Evolutionary conservation across 2,329 filamentous ascomycete genomes (phyloP).

Genomic region (Endothia cerciana): DNA sequence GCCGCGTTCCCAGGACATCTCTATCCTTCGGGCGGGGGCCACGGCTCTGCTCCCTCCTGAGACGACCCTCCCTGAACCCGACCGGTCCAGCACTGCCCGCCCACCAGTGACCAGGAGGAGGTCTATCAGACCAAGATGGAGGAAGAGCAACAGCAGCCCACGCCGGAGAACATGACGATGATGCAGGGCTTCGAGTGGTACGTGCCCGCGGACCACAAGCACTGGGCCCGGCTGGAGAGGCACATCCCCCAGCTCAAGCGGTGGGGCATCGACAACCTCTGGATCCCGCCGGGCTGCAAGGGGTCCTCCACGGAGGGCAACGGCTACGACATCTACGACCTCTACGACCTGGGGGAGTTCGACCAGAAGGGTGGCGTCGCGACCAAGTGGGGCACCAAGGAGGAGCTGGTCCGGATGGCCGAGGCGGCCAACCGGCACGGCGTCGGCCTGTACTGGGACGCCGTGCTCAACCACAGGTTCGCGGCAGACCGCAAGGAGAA

Average conservation of each 20-base stretch:
- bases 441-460: slow-evolving; percentile 71
- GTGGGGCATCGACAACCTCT: slow-evolving; percentile 67
- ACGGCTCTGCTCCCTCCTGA: neutral
- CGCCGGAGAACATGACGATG: slow-evolving; percentile 58
- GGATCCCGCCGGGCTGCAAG: slow-evolving; percentile 76
- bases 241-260: slow-evolving; percentile 61
- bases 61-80: neutral
- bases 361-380: slow-evolving; percentile 67
- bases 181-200: slow-evolving; percentile 79
- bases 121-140: slow-evolving; percentile 30
- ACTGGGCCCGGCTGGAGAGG: slow-evolving; percentile 64
- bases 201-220: slow-evolving; percentile 63
- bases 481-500: slow-evolving; percentile 69
- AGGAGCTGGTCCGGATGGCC: slow-evolving; percentile 61
- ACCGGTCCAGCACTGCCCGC: neutral
- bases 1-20: neutral
- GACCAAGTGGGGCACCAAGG: slow-evolving; percentile 73
- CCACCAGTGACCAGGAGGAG: too few relatives aligned
- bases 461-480: slow-evolving; percentile 77
- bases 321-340: slow-evolving; percentile 72
- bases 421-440: slow-evolving; percentile 57
- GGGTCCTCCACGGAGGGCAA: slow-evolving; percentile 66
- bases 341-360: slow-evolving; percentile 73
- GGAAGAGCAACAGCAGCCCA: slow-evolving; percentile 31
- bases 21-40: too few relatives aligned